Conservation (phyloP, 148 eudicot genomes). For the Vaccinium myrtillus region DNA sequence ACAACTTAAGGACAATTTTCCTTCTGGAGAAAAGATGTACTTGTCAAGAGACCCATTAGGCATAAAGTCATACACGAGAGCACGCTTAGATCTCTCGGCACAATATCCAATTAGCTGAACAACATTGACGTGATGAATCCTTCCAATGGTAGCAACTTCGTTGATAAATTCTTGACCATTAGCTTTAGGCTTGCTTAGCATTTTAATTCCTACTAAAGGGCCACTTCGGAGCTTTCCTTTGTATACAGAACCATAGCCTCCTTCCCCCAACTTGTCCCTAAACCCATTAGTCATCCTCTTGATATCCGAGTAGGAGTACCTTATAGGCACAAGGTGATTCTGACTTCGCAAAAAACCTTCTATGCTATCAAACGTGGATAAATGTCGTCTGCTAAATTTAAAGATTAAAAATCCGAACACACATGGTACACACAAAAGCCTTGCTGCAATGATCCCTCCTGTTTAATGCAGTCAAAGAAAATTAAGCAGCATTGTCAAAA, state of each 20-base stretch:
- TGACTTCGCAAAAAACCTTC: slow-evolving; percentile 18
- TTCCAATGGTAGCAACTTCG: slow-evolving; percentile 24
- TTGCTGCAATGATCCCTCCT: background rate
- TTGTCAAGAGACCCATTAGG: slow-evolving; percentile 18
- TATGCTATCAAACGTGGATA: slow-evolving; percentile 15
- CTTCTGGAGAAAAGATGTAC: background rate
- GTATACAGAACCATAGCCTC: slow-evolving; percentile 21
- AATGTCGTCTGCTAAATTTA: slow-evolving; percentile 5
- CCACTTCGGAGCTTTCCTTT: slow-evolving; percentile 25
- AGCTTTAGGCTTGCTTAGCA: slow-evolving; percentile 3
- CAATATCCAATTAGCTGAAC: slow-evolving; percentile 20
- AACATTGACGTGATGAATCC: slow-evolving; percentile 24
- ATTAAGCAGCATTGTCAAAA: background rate
- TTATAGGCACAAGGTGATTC: slow-evolving; percentile 9
- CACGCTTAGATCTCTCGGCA: background rate
- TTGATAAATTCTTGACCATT: slow-evolving; percentile 21
- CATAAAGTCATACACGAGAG: too few species aligned
- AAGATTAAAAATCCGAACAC: background rate
- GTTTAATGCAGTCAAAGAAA: background rate
- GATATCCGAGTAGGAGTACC: slow-evolving; percentile 19
- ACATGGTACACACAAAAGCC: background rate
- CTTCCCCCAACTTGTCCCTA: slow-evolving; percentile 21
- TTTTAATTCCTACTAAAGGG: slow-evolving; percentile 11
- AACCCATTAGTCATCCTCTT: slow-evolving; percentile 20
- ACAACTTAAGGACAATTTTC: background rate